These are phyloP conservation scores for Auriscalpium microsporum DNA, from an alignment of 768 basidiomycete genomes.

Conservation along the genomic window DNA sequence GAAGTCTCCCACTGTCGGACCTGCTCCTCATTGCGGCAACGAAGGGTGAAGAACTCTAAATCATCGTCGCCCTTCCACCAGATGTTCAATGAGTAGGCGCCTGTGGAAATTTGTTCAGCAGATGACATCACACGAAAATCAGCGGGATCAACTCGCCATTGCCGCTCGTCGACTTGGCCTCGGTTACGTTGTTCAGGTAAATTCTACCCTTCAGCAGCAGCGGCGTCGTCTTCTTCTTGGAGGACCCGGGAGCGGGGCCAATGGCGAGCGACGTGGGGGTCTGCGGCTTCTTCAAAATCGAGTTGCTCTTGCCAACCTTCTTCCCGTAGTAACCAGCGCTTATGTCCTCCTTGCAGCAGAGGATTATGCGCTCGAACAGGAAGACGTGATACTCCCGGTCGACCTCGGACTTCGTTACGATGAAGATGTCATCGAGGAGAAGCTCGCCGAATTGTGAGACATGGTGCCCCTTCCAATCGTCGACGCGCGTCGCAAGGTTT, in stretches of 20 bases:
- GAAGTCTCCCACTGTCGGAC: slow-evolving; percentile 87
- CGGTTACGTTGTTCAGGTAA: slow-evolving; percentile 92
- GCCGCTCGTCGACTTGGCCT: slow-evolving; percentile 46
- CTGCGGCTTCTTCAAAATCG: slow-evolving; percentile 79
- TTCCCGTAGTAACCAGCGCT: slow-evolving; percentile 42
- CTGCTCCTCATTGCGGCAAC: slow-evolving; percentile 88
- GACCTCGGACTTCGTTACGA: slow-evolving; percentile 91
- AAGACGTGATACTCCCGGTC: slow-evolving; percentile 98
- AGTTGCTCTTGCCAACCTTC: slow-evolving; percentile 77
- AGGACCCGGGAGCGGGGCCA: slow-evolving; percentile 45
- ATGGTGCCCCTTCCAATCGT: slow-evolving; percentile 99
- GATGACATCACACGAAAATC: background rate
- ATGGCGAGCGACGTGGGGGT: slow-evolving; percentile 37
- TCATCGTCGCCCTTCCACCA: slow-evolving; percentile 95
- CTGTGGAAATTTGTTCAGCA: slow-evolving; percentile 18
- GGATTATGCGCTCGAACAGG: slow-evolving; percentile 96
- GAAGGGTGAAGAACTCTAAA: slow-evolving; percentile 88
- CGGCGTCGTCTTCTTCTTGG: slow-evolving; percentile 69
- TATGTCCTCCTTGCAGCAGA: slow-evolving; percentile 92
- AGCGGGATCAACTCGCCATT: slow-evolving; percentile 42
- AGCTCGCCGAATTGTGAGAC: slow-evolving; percentile 91
- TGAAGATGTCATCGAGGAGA: slow-evolving; percentile 89
- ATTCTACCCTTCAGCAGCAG: slow-evolving; percentile 93
- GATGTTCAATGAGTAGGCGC: slow-evolving; percentile 74
- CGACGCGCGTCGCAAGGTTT: slow-evolving; percentile 77